Evolutionary conservation across 306 rosid genomes (phyloP), one percentile per base, ranked within the genome.

Genomic region (Neltuma alba): DNA sequence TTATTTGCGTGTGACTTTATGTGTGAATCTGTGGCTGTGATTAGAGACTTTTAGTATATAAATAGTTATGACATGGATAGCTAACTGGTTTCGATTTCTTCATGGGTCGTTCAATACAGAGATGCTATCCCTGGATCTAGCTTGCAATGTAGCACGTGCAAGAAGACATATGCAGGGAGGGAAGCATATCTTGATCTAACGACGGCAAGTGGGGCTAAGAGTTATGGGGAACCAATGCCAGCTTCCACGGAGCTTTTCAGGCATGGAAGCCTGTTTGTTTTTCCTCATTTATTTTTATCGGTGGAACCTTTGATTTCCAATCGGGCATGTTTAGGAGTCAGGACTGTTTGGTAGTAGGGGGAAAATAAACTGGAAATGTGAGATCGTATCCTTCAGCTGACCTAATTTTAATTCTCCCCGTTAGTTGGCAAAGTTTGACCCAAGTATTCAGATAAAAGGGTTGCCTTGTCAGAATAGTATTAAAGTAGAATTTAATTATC

Each of bases 161-260:
- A 78, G 85, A 92, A 95, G 87, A 84, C 92, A 30, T 92, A 89
- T 82, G 76, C 60, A 40, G 92, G 96, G 69, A 90, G 76, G 50
- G 83, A 86, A 80, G 87, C 91, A 6, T 92, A 95, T 83, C 78
- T 91, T 40, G 98, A 95, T 75, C 80, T 91, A 84, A 90, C 91
- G 1, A 72, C 83, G 18, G 77, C 89, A 9, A 85, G 90, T 48
- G 92, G 91, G 60, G 77, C 88, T 76, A 83, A 88, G 86, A 86
- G 50, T 78, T 90, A 89, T 72, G 87, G 90, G 31, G 96, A 86
- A 75, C 23, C 74, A 5, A 90, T 92, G 99, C 98, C 98, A 7
- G 79, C 66, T 85, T 13, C 92, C 72, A 95, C 97, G 0, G 98
- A 95, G 86, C 20, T 95, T 77, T 95, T 95, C 91, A 89, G 99